Base-by-base conservation (phyloP, 768 basidiomycete genomes). In the Leccinum disarticulatum region DNA sequence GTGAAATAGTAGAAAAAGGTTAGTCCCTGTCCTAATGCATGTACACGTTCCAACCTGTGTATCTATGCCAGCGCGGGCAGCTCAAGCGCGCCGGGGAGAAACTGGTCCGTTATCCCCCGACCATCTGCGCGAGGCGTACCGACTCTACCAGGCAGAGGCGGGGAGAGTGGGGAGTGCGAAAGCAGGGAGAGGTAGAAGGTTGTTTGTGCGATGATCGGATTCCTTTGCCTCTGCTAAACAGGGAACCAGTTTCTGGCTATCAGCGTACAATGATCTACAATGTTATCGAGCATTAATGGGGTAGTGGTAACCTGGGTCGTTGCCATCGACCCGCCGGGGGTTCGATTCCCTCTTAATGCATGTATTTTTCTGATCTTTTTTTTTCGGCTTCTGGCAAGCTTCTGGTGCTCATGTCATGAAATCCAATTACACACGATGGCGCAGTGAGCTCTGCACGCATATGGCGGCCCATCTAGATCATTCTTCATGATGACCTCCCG, bases 1-100 rank as follows among this genome's bases (percentile, higher is more conserved):
- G 94, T 3, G 93, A 95, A 72, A 90, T 96, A 6, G 83, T 95
- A 17, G 93, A 95, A 69, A 90, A 89, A 76, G 93, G 93, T 91
- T 52, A 57, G 48, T 10, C 19, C 1, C 17, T 8, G 56, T 22
- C n/a, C 6, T 14, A 10, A 4, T 33, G 10, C 3, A 5, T 17
- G 25, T 27, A 8, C n/a, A 27, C 19, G 14, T 27, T 25, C 22
- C 30, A 52, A 35, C 49, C 25, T 38, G 25, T 11, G 1, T 43
- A 46, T 28, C 25, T 31, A 13, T 19, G 14, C 36, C 58, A 94
- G 93, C 92, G 22, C 89, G 92, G 9, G 79, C 82, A 6, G 88
- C 91, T 0, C 93, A 95, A 73, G 76, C 77, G 22, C 81, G 87
- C 31, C 79, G 88, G 19, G 83, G 86, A 3, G 91, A 93, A 33